phyloP scores from a whole-genome alignment of 768 basidiomycete species.

The Macrolepiota albuminosa region DNA sequence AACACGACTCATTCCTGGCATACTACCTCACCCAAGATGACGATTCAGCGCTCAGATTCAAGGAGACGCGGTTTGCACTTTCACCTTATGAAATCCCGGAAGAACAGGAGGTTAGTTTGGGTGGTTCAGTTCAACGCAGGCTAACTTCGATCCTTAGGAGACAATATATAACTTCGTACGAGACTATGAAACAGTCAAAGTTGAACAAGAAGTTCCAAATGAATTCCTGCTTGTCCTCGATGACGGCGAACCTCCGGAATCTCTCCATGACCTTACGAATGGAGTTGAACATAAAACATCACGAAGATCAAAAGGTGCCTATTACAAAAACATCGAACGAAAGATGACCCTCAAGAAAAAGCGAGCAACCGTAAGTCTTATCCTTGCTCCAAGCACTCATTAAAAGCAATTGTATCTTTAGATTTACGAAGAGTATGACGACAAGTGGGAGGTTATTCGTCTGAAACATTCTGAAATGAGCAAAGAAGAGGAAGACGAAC shows the following conservation, averaged over 20 bases:
- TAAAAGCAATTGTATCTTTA: conserved; percentile 21
- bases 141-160: conserved; percentile 34
- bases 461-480: conserved; percentile 68
- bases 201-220: conserved; percentile 82
- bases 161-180: conserved; percentile 74
- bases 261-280: conserved; percentile 30
- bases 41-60: conserved; percentile 62
- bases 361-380: conserved; percentile 60
- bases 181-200: conserved; percentile 84
- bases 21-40: conserved; percentile 81
- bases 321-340: conserved; percentile 85
- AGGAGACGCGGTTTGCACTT: conserved; percentile 43
- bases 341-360: conserved; percentile 87
- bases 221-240: conserved; percentile 78
- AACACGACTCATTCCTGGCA: conserved; percentile 83
- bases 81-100: conserved; percentile 43
- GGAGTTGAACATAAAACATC: conserved; percentile 22
- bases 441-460: conserved; percentile 81
- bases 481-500: conserved; percentile 71
- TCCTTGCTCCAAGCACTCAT: background rate
- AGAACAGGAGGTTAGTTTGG: conserved; percentile 47
- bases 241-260: conserved; percentile 40
- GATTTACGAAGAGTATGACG: conserved; percentile 67
- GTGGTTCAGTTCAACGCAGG: background rate
- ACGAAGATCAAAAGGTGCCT: conserved; percentile 59